These are phyloP conservation scores for Lasiosphaeria hispida DNA, from an alignment of 495 filamentous ascomycete species.

Conservation along the genomic window DNA sequence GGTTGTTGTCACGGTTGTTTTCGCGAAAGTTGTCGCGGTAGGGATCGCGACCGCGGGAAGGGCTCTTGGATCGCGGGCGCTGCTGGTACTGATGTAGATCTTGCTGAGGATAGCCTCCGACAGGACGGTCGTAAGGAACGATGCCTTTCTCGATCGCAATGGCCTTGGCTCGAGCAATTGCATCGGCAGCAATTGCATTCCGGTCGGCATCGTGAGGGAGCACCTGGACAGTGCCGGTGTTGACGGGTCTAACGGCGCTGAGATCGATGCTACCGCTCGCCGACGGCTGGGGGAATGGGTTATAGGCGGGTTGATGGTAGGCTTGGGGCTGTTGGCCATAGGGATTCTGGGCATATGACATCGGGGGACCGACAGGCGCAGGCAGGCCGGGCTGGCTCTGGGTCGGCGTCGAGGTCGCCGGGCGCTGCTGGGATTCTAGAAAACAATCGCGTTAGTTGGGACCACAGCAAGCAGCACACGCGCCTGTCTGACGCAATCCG, in stretches of 20 bases:
- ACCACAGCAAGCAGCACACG: neutral
- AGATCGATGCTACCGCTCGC: conserved; percentile 70
- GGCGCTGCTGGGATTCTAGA: conserved; percentile 31
- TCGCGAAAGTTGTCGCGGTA: conserved; percentile 55
- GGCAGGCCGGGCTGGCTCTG: conserved; percentile 44
- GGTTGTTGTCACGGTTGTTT: conserved; percentile 49
- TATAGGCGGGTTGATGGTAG: conserved; percentile 29
- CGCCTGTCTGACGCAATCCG: neutral
- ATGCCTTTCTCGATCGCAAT: conserved; percentile 71
- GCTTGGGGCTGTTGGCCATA: conserved; percentile 40
- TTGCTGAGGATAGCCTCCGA: conserved; percentile 27
- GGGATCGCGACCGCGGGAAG: conserved; percentile 51
- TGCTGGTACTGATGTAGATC: conserved; percentile 48
- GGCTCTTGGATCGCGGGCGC: conserved; percentile 69
- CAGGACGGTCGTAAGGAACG: conserved; percentile 48
- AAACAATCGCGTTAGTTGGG: neutral
- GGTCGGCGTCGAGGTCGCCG: conserved; percentile 38
- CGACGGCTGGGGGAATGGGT: conserved; percentile 63
- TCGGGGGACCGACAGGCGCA: conserved; percentile 17
- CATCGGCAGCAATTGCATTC: conserved; percentile 46
- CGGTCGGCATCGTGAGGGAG: neutral
- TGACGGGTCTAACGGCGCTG: conserved; percentile 68
- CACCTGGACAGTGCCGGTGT: conserved; percentile 69
- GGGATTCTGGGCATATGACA: conserved; percentile 24
- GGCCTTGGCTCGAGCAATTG: conserved; percentile 68